Evolutionary conservation across 1,284 basidiomycete species (phyloP).

Genomic region (Leccinum pachyderme): DNA sequence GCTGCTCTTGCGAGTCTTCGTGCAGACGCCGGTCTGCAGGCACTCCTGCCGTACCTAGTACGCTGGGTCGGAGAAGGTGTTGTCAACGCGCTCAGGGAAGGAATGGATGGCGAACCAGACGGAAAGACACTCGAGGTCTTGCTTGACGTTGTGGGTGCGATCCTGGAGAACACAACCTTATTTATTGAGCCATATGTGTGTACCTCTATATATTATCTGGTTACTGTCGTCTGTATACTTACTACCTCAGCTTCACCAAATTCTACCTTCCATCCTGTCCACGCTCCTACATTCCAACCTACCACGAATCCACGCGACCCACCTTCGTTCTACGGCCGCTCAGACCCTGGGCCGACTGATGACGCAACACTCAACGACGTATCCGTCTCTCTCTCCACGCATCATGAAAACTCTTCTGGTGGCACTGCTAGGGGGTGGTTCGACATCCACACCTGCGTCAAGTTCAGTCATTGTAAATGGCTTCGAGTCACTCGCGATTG

Average conservation of each 20-base stretch:
- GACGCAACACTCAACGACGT: slow-evolving; percentile 76
- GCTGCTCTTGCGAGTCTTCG: slow-evolving; percentile 90
- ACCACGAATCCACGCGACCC: slow-evolving; percentile 55
- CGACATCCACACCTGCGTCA: slow-evolving; percentile 8
- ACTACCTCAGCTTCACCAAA: slow-evolving; percentile 79
- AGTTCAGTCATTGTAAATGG: slow-evolving; percentile 25
- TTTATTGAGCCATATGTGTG: slow-evolving; percentile 96
- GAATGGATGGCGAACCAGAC: slow-evolving; percentile 56
- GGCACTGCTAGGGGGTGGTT: slow-evolving; percentile 56
- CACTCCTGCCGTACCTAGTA: slow-evolving; percentile 93
- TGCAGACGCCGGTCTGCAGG: slow-evolving; percentile 89
- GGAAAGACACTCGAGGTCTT: slow-evolving; percentile 73
- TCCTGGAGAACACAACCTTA: slow-evolving; percentile 83
- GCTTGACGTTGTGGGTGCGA: slow-evolving; percentile 78
- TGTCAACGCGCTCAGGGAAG: slow-evolving; percentile 63
- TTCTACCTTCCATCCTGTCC: slow-evolving; percentile 90
- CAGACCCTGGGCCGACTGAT: slow-evolving; percentile 81
- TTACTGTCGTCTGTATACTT: background rate
- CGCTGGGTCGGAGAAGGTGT: slow-evolving; percentile 93
- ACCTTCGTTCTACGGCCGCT: slow-evolving; percentile 73
- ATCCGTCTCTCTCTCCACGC: slow-evolving; percentile 82
- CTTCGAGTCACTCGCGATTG: slow-evolving; percentile 28
- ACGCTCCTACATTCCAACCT: slow-evolving; percentile 86
- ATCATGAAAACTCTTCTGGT: slow-evolving; percentile 92
- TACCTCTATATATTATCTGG: slow-evolving; percentile 15